Evolutionary conservation across 257 asterid genomes (phyloP), one percentile per base, ranked within the genome.

Genomic region (Nyctanthes arbortristis): DNA sequence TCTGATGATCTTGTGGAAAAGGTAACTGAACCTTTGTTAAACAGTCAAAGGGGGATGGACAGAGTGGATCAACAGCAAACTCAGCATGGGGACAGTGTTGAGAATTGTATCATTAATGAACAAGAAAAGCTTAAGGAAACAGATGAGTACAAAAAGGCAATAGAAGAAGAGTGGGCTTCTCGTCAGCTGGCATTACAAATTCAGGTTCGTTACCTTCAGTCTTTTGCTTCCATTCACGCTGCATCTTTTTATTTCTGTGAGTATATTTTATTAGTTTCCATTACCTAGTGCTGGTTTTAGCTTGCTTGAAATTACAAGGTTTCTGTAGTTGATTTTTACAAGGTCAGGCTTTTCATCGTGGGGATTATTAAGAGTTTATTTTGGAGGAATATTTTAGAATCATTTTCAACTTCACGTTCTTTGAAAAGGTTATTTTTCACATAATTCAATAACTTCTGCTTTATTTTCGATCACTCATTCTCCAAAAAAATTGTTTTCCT

Each of bases 71-170:
- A n/a, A 14, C 59, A 57, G 65, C 72, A 62, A 32, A 60, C 56
- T 37, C 61, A 72, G 66, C 67, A 34, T 31, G 69, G 59, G 61
- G 76, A 67, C 39, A 27, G 40, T 64, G 70, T 2, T 10, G 80
- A 63, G 74, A 73, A 75, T 60, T 73, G 73, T 63, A 55, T 89
- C 27, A 70, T 81, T 59, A 72, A 39, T 65, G 90, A 78, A 22
- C 89, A 93, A 33, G 99, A 93, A 71, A 87, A 79, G 75, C 82
- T 79, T 22, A 93, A 93, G 88, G 97, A 93, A 78, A 93, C 99
- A 2, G 95, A 88, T 56, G 97, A 86, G 71, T 93, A 87, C 76
- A 87, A 82, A 78, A 87, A 76, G 63, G 96, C 95, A 24, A 36
- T 77, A 52, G 96, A 86, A 82, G 93, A 86, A 84, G 99, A 93